Evolutionary conservation across 306 rosid species (phyloP).

Genomic region (Prunus kanzakura): DNA sequence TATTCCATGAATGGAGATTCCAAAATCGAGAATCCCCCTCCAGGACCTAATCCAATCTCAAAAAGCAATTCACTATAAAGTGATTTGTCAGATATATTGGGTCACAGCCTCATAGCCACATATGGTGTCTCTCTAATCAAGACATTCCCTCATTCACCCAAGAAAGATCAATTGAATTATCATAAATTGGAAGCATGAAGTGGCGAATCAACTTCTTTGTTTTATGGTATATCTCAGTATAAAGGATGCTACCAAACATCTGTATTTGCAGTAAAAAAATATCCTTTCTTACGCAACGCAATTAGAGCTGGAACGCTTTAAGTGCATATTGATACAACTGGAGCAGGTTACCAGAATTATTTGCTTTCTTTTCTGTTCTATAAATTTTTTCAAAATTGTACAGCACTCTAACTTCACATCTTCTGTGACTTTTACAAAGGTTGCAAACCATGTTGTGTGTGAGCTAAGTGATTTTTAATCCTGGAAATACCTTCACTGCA

Average conservation of each 20-base stretch:
- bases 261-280: too few species aligned
- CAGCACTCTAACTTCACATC: not conserved
- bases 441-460: not conserved
- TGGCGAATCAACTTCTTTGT: not conserved
- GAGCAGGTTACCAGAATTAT: too few species aligned
- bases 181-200: not conserved
- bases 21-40: not conserved
- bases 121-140: not conserved
- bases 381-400: too few species aligned
- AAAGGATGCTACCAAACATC: not conserved
- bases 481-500: not conserved
- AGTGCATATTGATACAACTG: not conserved
- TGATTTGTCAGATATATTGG: not conserved
- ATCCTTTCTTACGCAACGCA: not conserved
- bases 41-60: not conserved
- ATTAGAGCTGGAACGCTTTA: not conserved
- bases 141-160: not conserved
- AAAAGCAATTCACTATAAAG: not conserved
- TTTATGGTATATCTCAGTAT: not conserved
- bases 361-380: too few species aligned
- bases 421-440: not conserved
- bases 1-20: not conserved
- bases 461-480: not conserved
- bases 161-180: not conserved
- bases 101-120: too few species aligned